These are phyloP conservation scores for Boletellus sp. DNA, from an alignment of 1,284 basidiomycete species.

Conservation along the genomic window DNA sequence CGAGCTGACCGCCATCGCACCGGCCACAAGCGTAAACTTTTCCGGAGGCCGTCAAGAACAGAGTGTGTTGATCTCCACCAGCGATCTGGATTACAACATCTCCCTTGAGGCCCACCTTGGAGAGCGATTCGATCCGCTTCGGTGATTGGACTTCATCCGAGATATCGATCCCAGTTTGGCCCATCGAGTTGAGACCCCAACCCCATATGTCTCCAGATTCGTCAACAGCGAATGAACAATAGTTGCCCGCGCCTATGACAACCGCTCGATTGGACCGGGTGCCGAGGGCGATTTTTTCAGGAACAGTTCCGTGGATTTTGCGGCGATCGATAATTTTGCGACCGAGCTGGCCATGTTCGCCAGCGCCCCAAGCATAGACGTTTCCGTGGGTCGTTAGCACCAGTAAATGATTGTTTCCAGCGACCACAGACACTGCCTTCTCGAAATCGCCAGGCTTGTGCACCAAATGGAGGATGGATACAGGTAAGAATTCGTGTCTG, in stretches of 20 bases:
- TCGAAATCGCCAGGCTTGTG: constrained; percentile 62
- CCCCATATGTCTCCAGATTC: constrained; percentile 79
- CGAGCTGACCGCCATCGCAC: constrained; percentile 76
- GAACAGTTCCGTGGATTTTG: constrained; percentile 79
- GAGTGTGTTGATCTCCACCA: constrained; percentile 83
- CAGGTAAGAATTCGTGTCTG: constrained; percentile 65
- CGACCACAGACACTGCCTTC: constrained; percentile 76
- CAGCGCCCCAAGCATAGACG: constrained; percentile 85
- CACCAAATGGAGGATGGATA: constrained; percentile 64
- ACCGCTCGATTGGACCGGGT: constrained; percentile 65
- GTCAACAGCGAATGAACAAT: constrained; percentile 89
- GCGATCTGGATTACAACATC: constrained; percentile 67
- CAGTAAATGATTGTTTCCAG: constrained; percentile 85
- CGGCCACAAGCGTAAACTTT: constrained; percentile 83
- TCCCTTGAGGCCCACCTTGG: constrained; percentile 63
- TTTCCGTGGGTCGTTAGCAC: constrained; percentile 82
- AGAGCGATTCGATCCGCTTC: constrained; percentile 62
- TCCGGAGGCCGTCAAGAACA: constrained; percentile 83
- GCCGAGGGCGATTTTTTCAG: constrained; percentile 78
- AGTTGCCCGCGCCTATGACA: constrained; percentile 74
- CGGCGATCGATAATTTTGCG: constrained; percentile 81
- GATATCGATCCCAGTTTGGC: constrained; percentile 59
- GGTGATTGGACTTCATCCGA: constrained; percentile 62
- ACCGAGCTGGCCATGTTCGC: constrained; percentile 84
- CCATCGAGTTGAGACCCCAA: constrained; percentile 86